Base-by-base conservation (phyloP, 768 basidiomycete species). In the Terana coerulea region DNA sequence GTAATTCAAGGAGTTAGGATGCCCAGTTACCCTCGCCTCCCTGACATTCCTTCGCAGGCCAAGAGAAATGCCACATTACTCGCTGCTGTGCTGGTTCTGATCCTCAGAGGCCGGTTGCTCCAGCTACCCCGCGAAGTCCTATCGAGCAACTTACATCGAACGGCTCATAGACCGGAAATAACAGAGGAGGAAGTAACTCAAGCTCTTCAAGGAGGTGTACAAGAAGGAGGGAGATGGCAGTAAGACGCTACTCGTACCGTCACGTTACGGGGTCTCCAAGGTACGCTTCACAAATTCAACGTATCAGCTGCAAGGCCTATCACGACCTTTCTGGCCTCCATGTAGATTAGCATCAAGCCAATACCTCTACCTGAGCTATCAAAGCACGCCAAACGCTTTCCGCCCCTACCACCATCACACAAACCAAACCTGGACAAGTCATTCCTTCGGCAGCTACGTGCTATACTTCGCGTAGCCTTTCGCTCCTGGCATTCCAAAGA, bases 381-480 rank as follows among this genome's bases (percentile, higher is more conserved):
- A 0, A 61, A 69, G 0, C 80, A 91, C 60, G 76, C 75, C 3
- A 69, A 66, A 11, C 71, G 76, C 60, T 94, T 94, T 59, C 86
- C 85, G 0, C 78, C 76, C 4, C 70, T 84, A 3, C 67, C 77
- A 0, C 61, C 73, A 10, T 54, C 56, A 9, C 57, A 68, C 53
- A 87, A 84, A 65, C 79, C 88, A 0, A 84, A 81, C 47, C 81
- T 91, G 33, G 84, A 91, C 62, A 70, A 74, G 41, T 69, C 77
- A 0, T 93, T 91, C 63, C 66, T 91, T 52, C 70, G 75, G 17
- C 91, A 93, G 61, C 80, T 95, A 9, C 68, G 79, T 14, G 80
- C 89, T 2, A 81, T 95, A 46, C 66, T 93, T 25, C 80, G 85
- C 19, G 80, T 97, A 53, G 83, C 78, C 19, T 82, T 86, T 59